These are phyloP conservation scores for Fusarium austroafricanum DNA, from an alignment of 2,329 filamentous ascomycete genomes.

Conservation along the genomic window DNA sequence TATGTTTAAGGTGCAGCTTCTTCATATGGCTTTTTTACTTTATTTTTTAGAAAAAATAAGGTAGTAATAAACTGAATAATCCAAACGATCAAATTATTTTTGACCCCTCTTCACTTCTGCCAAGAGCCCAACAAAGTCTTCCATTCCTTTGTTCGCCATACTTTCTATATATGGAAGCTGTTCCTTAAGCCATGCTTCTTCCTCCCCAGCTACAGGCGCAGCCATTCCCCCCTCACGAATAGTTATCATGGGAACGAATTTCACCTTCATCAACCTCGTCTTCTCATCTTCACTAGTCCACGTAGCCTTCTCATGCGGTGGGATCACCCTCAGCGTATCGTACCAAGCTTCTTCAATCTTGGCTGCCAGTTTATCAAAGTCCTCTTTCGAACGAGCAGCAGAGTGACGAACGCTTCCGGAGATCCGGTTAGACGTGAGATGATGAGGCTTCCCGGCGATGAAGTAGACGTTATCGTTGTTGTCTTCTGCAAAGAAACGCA, in stretches of 20 bases:
- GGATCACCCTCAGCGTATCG: not conserved
- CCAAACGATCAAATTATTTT: not conserved
- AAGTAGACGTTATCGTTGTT: conserved; percentile 20
- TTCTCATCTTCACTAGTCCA: conserved; percentile 12
- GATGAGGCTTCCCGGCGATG: conserved; percentile 18
- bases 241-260: conserved; percentile 30
- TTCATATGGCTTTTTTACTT: too few species aligned
- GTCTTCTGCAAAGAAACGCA: conserved; percentile 22
- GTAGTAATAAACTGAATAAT: too few species aligned
- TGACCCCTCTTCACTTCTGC: not conserved
- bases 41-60: too few species aligned
- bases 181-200: conserved; percentile 25
- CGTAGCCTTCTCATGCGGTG: not conserved
- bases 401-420: conserved; percentile 33
- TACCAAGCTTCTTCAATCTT: conserved; percentile 33
- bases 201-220: conserved; percentile 35
- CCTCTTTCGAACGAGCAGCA: not conserved
- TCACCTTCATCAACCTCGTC: conserved; percentile 25
- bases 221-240: conserved; percentile 36
- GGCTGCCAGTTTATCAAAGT: conserved; percentile 27
- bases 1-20: too few species aligned
- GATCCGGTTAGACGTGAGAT: conserved; percentile 23
- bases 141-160: conserved; percentile 23
- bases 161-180: conserved; percentile 25
- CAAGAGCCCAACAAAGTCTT: conserved; percentile 16